Evolutionary conservation across 148 eudicot species (phyloP).

Genomic region (Rhododendron kiyosumense): DNA sequence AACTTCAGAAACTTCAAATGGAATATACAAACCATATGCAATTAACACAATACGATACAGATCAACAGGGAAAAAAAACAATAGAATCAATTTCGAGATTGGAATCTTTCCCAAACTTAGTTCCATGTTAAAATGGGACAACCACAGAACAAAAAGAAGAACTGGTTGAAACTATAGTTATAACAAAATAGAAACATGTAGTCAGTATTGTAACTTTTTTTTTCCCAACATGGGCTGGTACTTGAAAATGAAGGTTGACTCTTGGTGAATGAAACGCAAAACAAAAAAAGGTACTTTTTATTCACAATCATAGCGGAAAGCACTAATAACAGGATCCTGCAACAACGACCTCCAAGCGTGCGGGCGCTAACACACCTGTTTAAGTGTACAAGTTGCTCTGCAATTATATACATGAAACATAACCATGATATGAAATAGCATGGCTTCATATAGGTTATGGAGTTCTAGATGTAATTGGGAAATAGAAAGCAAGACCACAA

Average conservation of each 20-base stretch:
- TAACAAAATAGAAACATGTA: neutral
- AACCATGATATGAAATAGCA: neutral
- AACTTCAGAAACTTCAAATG: neutral
- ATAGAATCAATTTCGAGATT: no score
- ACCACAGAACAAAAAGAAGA: neutral
- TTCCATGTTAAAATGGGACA: neutral
- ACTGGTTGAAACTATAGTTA: neutral
- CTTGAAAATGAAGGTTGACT: neutral
- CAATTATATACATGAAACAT: neutral
- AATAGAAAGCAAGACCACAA: neutral
- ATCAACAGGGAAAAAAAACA: no score
- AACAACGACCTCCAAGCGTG: neutral
- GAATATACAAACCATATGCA: neutral
- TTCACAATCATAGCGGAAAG: neutral
- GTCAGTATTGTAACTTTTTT: neutral
- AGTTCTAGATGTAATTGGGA: neutral
- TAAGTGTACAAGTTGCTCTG: neutral
- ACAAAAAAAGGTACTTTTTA: neutral
- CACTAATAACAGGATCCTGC: neutral
- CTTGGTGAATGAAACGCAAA: neutral
- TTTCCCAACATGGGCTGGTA: neutral
- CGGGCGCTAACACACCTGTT: neutral
- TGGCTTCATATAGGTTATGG: neutral
- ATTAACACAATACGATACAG: neutral
- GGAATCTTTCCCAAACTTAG: neutral